Evolutionary conservation across 176 grass and related monocot species (phyloP).

Genomic region (Areca catechu): DNA sequence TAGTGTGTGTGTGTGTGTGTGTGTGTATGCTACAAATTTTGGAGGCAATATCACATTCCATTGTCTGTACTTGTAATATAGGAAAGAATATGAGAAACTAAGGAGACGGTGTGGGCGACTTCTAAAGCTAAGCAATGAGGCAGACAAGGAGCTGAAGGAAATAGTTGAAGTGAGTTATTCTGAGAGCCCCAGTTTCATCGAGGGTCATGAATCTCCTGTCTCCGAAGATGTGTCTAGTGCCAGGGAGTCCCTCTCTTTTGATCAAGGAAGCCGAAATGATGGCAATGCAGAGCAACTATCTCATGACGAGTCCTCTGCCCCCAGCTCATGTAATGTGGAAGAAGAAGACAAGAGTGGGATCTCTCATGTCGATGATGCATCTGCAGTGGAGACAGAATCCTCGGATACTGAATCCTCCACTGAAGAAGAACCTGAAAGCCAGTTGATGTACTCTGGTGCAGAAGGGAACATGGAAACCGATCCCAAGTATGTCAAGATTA

Average conservation of each 20-base stretch:
- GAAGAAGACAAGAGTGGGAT: slow-evolving; percentile 39
- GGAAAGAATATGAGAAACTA: slow-evolving; percentile 64
- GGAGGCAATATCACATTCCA: neutral
- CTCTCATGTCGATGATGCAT: slow-evolving; percentile 35
- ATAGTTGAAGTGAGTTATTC: slow-evolving; percentile 15
- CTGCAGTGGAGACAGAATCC: slow-evolving; percentile 20
- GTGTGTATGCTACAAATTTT: neutral
- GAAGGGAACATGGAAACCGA: slow-evolving; percentile 29
- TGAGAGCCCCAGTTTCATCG: slow-evolving; percentile 17
- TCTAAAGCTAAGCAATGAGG: slow-evolving; percentile 33
- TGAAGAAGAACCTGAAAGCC: slow-evolving; percentile 44
- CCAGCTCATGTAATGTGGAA: slow-evolving; percentile 17
- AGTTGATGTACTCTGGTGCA: slow-evolving; percentile 24
- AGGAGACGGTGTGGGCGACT: slow-evolving; percentile 56
- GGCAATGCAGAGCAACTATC: slow-evolving; percentile 13
- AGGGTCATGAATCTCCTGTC: slow-evolving; percentile 33
- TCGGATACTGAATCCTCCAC: slow-evolving; percentile 31
- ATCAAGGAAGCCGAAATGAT: slow-evolving; percentile 24
- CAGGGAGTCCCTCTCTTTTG: slow-evolving; percentile 25
- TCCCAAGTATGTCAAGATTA: slow-evolving; percentile 29
- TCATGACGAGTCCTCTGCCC: slow-evolving; percentile 22
- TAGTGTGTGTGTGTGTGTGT: no score
- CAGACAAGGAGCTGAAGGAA: slow-evolving; percentile 30
- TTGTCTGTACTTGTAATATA: slow-evolving; percentile 26
- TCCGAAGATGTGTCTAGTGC: slow-evolving; percentile 29